These are phyloP conservation scores for Parasarocladium wereldwijsianum DNA, from an alignment of 2,329 filamentous ascomycete species.

Conservation along the genomic window DNA sequence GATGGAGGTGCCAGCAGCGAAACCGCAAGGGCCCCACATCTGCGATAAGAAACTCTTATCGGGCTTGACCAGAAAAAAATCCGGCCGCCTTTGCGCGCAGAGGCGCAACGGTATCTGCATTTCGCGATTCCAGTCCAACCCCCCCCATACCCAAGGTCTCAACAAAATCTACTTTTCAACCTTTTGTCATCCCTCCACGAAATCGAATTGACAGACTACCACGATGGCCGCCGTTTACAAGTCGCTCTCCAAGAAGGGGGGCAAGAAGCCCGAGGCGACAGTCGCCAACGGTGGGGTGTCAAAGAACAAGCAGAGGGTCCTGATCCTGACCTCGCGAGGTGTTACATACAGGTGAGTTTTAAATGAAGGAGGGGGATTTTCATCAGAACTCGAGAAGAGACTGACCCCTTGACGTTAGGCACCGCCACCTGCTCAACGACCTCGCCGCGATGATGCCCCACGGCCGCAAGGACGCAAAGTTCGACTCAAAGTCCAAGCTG, in stretches of 20 bases:
- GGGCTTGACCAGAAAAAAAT: neutral
- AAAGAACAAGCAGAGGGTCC: conserved; percentile 61
- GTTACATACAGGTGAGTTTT: conserved; percentile 64
- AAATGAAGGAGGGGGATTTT: neutral
- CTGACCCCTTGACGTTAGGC: conserved; percentile 40
- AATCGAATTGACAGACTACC: too few relatives aligned
- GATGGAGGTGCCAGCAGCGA: too few relatives aligned
- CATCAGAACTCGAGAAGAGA: neutral
- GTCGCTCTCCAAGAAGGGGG: conserved; percentile 49
- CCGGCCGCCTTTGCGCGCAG: too few relatives aligned
- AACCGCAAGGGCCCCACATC: conserved; percentile 1
- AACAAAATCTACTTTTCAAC: too few relatives aligned
- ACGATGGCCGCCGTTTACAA: conserved; percentile 64
- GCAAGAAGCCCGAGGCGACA: conserved; percentile 31
- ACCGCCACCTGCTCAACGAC: conserved; percentile 86
- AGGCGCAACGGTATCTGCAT: too few relatives aligned
- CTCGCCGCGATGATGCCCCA: conserved; percentile 81
- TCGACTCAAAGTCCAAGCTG: conserved; percentile 82
- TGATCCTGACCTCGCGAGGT: conserved; percentile 84
- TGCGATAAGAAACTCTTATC: conserved; percentile 5
- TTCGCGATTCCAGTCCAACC: too few relatives aligned
- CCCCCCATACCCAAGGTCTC: too few relatives aligned
- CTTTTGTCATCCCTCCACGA: too few relatives aligned
- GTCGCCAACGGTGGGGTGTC: conserved; percentile 27
- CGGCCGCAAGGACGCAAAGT: conserved; percentile 85